Evolutionary conservation across 202 grass and related monocot species (phyloP).

Genomic region (Digitaria exilis): DNA sequence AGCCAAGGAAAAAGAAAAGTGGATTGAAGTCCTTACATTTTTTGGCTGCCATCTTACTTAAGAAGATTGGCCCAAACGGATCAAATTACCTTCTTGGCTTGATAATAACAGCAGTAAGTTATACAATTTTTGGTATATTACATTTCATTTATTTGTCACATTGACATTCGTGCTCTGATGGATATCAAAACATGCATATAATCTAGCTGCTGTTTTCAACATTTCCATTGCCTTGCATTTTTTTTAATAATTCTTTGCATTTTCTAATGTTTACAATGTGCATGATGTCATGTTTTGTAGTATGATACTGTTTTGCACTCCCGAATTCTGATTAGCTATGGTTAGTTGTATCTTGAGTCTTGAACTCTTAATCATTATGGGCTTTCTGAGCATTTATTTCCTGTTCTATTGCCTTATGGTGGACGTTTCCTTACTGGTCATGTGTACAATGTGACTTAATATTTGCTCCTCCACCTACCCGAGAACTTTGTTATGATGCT

Average conservation of each 20-base stretch:
- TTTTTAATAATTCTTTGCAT: slow-evolving; percentile 15
- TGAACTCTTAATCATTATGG: background rate
- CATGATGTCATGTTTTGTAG: background rate
- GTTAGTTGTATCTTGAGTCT: background rate
- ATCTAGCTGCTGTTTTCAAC: background rate
- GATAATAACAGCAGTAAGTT: slow-evolving; percentile 69
- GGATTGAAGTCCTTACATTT: slow-evolving; percentile 80
- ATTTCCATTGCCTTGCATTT: background rate
- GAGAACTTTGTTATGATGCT: background rate
- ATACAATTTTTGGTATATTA: background rate
- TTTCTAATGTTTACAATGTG: background rate
- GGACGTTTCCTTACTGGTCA: background rate
- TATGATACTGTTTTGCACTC: background rate
- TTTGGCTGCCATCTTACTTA: slow-evolving; percentile 84
- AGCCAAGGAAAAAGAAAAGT: slow-evolving; percentile 53
- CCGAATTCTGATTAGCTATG: background rate
- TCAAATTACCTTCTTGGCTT: slow-evolving; percentile 70
- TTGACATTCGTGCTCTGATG: background rate
- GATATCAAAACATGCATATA: slow-evolving; percentile 6
- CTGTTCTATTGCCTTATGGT: background rate
- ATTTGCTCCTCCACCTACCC: background rate
- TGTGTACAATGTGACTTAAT: slow-evolving; percentile 15
- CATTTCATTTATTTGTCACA: slow-evolving; percentile 10
- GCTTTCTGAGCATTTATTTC: slow-evolving; percentile 10
- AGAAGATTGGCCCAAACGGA: slow-evolving; percentile 75